Conservation (phyloP, 2,329 filamentous ascomycete genomes). For the Pseudogymnoascus sp. region DNA sequence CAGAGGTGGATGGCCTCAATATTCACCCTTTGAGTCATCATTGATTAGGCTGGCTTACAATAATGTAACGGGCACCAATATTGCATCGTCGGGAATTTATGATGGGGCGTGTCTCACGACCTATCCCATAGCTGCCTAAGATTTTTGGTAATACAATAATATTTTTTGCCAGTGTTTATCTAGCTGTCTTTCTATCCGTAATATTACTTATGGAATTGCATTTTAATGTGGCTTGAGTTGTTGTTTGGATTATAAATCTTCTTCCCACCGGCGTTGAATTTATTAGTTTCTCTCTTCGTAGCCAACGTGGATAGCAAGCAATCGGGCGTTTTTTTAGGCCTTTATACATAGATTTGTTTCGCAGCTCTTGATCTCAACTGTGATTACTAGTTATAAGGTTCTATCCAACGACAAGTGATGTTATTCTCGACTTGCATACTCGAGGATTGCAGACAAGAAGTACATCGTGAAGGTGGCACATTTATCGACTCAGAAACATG, state of each 20-base stretch:
- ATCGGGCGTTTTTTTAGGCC: too few species aligned
- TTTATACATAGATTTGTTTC: too few species aligned
- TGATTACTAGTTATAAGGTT: too few species aligned
- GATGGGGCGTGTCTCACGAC: constrained; percentile 21
- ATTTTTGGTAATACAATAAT: neutral
- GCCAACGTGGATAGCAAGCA: too few species aligned
- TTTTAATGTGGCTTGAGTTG: neutral
- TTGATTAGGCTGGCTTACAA: constrained; percentile 26
- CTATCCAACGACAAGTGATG: too few species aligned
- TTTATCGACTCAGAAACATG: too few species aligned
- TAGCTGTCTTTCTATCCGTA: neutral
- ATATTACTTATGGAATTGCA: neutral
- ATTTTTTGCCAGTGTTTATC: neutral
- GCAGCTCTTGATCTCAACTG: too few species aligned
- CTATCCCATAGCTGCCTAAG: neutral
- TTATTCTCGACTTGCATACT: too few species aligned
- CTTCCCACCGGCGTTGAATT: neutral
- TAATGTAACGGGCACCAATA: constrained; percentile 25
- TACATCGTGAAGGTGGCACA: too few species aligned
- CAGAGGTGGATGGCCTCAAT: constrained; percentile 26
- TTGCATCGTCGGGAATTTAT: constrained; percentile 23
- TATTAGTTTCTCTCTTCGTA: too few species aligned
- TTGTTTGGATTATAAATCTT: neutral
- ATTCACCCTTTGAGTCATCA: constrained; percentile 20
- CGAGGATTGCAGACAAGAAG: too few species aligned